Conservation (phyloP, 1,284 basidiomycete genomes). For the Schizopora paradoxa region DNA sequence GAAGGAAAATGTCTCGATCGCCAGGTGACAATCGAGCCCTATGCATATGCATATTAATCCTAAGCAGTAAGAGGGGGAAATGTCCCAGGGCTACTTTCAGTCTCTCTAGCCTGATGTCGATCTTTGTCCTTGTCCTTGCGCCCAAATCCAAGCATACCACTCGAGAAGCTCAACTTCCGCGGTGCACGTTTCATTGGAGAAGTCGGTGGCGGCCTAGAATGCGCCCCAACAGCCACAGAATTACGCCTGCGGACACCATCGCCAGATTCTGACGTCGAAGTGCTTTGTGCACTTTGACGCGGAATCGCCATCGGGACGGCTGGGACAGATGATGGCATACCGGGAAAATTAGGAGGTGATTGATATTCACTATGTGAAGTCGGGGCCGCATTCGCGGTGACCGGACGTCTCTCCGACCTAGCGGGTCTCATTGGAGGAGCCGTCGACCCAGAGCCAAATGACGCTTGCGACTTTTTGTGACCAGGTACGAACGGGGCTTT, state of each 20-base stretch:
- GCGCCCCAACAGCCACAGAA: not conserved
- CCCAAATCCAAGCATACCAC: conserved; percentile 56
- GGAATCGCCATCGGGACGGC: too few relatives aligned
- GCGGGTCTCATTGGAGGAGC: not conserved
- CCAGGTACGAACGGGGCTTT: conserved; percentile 6
- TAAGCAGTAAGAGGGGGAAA: too few relatives aligned
- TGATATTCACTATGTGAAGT: conserved; percentile 4
- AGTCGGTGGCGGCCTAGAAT: conserved; percentile 4
- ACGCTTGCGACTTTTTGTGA: conserved; percentile 16
- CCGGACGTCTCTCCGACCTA: conserved; percentile 10
- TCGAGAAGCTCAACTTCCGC: conserved; percentile 64
- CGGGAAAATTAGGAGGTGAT: conserved; percentile 7
- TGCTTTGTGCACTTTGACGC: too few relatives aligned
- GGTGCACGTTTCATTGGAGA: conserved; percentile 40
- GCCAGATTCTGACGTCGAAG: not conserved
- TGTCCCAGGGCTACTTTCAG: too few relatives aligned
- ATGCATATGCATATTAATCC: too few relatives aligned
- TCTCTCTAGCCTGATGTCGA: conserved; percentile 26
- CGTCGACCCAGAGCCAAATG: not conserved
- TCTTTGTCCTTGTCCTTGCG: conserved; percentile 32
- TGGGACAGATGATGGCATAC: conserved; percentile 1
- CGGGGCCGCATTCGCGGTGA: conserved; percentile 8
- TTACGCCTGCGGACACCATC: not conserved
- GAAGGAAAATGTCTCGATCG: too few relatives aligned
- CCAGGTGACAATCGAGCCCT: too few relatives aligned